Conservation (phyloP, 2,329 filamentous ascomycete species). For the Fusarium palustre region DNA sequence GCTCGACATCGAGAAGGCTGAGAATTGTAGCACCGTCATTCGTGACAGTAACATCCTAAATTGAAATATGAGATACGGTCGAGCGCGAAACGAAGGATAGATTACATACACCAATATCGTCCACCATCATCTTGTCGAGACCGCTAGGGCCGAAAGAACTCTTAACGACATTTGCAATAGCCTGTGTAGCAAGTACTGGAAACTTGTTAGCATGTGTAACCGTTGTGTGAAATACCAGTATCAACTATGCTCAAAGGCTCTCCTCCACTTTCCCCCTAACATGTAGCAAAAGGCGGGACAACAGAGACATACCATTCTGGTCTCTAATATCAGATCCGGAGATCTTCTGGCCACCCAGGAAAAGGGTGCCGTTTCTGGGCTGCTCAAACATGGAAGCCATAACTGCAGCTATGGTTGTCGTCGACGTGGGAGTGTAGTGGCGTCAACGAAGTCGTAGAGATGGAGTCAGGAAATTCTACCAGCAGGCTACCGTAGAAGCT, state of each 20-base stretch:
- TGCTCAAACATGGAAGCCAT: conserved; percentile 99
- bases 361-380: conserved; percentile 93
- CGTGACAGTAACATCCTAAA: conserved; percentile 94
- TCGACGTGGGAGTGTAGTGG: conserved; percentile 43
- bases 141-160: conserved; percentile 98
- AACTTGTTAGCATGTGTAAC: conserved; percentile 31
- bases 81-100: conserved; percentile 28
- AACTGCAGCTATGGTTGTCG: conserved; percentile 46
- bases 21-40: conserved; percentile 99
- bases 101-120: conserved; percentile 88
- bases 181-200: conserved; percentile 90
- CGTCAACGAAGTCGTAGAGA: conserved; percentile 46
- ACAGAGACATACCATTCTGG: conserved; percentile 78
- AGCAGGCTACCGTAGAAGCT: conserved; percentile 48
- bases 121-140: conserved; percentile 99
- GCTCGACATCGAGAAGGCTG: conserved; percentile 93
- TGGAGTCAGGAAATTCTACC: conserved; percentile 49
- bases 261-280: conserved; percentile 46
- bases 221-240: conserved; percentile 27
- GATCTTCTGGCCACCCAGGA: conserved; percentile 97
- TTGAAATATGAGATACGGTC: conserved; percentile 38
- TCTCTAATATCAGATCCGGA: conserved; percentile 96
- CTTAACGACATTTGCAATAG: conserved; percentile 98
- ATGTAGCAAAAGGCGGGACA: conserved; percentile 41
- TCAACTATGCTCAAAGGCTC: conserved; percentile 30